phyloP scores from a whole-genome alignment of 139 green algal genomes.

The Penium margaritaceum region DNA sequence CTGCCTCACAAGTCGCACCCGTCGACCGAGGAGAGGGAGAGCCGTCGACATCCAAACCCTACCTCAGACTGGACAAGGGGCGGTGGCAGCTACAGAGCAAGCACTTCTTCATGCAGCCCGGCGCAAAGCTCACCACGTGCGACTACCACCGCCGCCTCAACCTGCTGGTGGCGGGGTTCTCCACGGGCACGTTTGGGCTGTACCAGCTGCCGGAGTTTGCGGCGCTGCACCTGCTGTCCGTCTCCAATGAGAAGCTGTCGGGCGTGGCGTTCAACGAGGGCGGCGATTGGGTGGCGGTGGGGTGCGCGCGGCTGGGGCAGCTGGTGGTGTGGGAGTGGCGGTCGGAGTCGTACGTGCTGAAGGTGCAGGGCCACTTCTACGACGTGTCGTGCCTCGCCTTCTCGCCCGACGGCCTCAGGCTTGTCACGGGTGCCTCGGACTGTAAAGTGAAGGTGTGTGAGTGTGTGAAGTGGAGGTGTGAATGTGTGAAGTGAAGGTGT shows the following conservation, averaged over 20 bases:
- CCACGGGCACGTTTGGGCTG: conserved; percentile 80
- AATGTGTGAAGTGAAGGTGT: no score
- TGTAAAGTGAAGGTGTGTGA: conserved; percentile 59
- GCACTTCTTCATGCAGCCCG: conserved; percentile 68
- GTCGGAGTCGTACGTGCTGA: conserved; percentile 85
- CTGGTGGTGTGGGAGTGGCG: conserved; percentile 98
- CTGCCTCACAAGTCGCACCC: no score
- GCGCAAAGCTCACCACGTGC: conserved; percentile 54
- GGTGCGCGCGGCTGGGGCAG: conserved; percentile 76
- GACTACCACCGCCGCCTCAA: conserved; percentile 54
- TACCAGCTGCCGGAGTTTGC: conserved; percentile 76
- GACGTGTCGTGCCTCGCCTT: conserved; percentile 69
- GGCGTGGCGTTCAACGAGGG: conserved; percentile 66
- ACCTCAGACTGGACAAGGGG: conserved; percentile 46
- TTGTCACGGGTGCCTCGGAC: conserved; percentile 81
- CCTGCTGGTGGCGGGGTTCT: conserved; percentile 71
- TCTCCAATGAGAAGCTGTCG: conserved; percentile 62
- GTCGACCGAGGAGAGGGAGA: no score
- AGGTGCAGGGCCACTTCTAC: conserved; percentile 82
- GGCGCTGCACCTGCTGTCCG: conserved; percentile 55
- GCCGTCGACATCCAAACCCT: no score
- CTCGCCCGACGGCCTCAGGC: conserved; percentile 70
- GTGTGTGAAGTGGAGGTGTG: no score
- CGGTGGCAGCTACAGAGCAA: conserved; percentile 69
- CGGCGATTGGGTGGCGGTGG: conserved; percentile 71